These are phyloP conservation scores for Cryomyces minteri DNA, from an alignment of 495 filamentous ascomycete genomes.

Conservation along the genomic window DNA sequence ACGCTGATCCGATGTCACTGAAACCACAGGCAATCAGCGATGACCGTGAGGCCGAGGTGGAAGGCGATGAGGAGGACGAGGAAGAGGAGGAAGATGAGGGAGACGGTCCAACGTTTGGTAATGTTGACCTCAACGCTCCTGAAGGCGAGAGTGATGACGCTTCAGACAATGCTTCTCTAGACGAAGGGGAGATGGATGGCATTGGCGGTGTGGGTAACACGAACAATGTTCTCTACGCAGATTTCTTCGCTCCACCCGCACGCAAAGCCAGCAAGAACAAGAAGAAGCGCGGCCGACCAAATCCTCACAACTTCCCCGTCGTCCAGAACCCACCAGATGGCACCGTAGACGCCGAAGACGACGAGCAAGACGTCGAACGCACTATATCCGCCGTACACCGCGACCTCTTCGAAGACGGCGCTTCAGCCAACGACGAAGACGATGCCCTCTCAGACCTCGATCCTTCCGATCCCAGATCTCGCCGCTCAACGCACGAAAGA, in stretches of 20 bases:
- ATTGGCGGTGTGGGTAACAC: conserved; percentile 43
- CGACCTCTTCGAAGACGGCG: conserved; percentile 76
- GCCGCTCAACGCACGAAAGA: conserved; percentile 67
- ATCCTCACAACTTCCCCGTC: conserved; percentile 22
- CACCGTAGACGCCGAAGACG: conserved; percentile 28
- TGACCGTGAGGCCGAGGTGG: conserved; percentile 8
- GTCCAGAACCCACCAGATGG: conserved; percentile 17
- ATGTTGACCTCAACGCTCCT: conserved; percentile 39
- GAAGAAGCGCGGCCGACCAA: conserved; percentile 19
- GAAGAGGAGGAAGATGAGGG: conserved; percentile 46
- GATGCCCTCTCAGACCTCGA: conserved; percentile 15
- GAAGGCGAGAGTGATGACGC: conserved; percentile 36
- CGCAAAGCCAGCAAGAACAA: conserved; percentile 41
- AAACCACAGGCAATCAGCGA: neutral
- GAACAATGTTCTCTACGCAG: conserved; percentile 69
- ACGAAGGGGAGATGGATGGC: conserved; percentile 33
- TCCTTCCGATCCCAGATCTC: conserved; percentile 30
- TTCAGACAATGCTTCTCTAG: conserved; percentile 25
- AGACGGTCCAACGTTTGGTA: conserved; percentile 59
- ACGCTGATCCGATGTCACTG: conserved; percentile 39
- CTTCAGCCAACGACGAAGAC: conserved; percentile 14
- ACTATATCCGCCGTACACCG: conserved; percentile 83
- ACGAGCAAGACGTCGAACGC: conserved; percentile 41
- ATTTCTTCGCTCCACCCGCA: conserved; percentile 77
- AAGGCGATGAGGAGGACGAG: conserved; percentile 21